Evolutionary conservation across 768 basidiomycete species (phyloP), one percentile per base, ranked within the genome.

Genomic region (Collybia mongolica): DNA sequence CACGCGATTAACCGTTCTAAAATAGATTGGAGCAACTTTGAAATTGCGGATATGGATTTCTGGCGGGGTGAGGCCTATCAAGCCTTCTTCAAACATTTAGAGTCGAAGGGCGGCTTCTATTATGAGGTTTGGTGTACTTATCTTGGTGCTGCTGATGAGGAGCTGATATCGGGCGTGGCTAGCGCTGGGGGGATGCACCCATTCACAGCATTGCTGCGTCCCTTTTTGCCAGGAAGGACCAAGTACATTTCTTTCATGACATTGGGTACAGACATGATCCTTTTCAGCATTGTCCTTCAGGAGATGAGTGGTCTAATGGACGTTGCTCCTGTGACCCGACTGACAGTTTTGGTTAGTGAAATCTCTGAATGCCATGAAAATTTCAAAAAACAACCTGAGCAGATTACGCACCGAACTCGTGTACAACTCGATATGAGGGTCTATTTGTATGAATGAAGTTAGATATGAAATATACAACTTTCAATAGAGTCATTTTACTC

Each of bases 21-120:
- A 4, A 22, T 2, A 90, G 88, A 84, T 67, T 93, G 90, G 90
- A 88, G 83, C 58, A 95, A 93, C 65, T 95, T 95, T 59, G 93
- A 95, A 68, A 96, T 98, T 52, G 93, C 82, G 2, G 83, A 86
- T 60, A 82, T 97, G 75, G 84, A 91, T 56, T 90, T 96, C 63
- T 96, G 92, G 90, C 74, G 93, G 49, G 74, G 79, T 1, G 84
- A 91, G 56, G 87, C 90, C 0, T 98, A 97, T 68, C 78, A 80
- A 57, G 78, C 82, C 42, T 95, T 87, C 71, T 96, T 96, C 59
- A 81, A 90, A 23, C 79, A 81, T 63, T 77, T 96, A 28, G 94
- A 96, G 56, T 68, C 76, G 1, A 80, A 82, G 41, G 93, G 93
- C 35, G 93, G 93, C 4, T 93, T 95, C 68, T 94, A 94, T 71